Percentiles rank a stretch among this genome's conserved stretches.
phyloP scores from a whole-genome alignment of 495 filamentous ascomycete species.

The Hyaloscypha finlandica region DNA sequence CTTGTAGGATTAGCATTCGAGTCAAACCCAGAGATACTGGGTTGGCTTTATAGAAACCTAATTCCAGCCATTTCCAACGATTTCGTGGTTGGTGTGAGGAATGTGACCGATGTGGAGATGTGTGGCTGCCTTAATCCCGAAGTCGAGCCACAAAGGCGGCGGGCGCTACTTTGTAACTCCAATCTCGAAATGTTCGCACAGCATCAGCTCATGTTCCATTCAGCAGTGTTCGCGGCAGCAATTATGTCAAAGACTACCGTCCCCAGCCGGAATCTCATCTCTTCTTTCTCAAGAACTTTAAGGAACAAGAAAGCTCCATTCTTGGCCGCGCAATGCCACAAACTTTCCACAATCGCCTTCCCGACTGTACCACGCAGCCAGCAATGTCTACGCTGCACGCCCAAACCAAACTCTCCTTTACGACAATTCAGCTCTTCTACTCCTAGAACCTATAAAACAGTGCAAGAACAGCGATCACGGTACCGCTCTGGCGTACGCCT shows the following conservation, averaged over 20 bases:
- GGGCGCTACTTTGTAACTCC: background rate
- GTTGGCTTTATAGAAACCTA: background rate
- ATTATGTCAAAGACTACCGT: conserved; percentile 29
- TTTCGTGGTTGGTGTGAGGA: conserved; percentile 21
- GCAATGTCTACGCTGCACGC: conserved; percentile 5
- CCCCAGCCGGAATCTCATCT: conserved; percentile 26
- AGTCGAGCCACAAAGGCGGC: background rate
- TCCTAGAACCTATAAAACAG: conserved; percentile 48
- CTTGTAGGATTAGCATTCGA: conserved; percentile 19
- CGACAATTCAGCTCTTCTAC: conserved; percentile 21
- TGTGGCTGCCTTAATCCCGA: background rate
- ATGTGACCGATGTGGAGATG: conserved; percentile 6
- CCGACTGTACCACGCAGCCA: background rate
- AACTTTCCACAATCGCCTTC: conserved; percentile 2
- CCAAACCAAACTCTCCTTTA: background rate
- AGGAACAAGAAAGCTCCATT: conserved; percentile 1
- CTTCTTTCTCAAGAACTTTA: conserved; percentile 19
- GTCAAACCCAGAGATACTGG: background rate
- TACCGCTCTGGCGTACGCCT: conserved; percentile 51
- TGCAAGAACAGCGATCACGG: conserved; percentile 54
- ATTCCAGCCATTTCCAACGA: background rate
- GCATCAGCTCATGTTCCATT: conserved; percentile 4
- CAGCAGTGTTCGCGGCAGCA: conserved; percentile 8
- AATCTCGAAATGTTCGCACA: background rate
- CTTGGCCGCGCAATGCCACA: conserved; percentile 14